Conservation (phyloP, 441 rosid species). For the Euphorbia neoarborescens region DNA sequence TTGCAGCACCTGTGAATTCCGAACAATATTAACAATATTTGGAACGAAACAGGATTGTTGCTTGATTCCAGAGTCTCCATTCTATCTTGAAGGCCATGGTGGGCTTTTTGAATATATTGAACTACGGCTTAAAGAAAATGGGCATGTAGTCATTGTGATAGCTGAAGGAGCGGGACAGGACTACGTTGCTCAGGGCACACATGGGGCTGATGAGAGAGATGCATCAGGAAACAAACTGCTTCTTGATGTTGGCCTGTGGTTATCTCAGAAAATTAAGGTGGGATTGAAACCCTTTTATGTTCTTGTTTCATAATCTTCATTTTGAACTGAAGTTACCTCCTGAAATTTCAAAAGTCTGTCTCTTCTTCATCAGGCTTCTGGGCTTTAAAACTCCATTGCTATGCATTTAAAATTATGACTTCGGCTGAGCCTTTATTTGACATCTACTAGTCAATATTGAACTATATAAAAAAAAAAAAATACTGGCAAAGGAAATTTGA, state of each 20-base stretch:
- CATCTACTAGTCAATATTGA: not conserved
- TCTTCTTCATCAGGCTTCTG: conserved; percentile 2
- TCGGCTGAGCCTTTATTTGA: conserved; percentile 1
- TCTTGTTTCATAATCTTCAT: conserved; percentile 8
- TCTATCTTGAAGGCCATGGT: conserved; percentile 64
- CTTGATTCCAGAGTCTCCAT: conserved; percentile 76
- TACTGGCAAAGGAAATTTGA: not conserved
- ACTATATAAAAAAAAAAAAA: not conserved
- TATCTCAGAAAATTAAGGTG: conserved; percentile 63
- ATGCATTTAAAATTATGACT: not conserved
- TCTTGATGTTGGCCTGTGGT: conserved; percentile 61
- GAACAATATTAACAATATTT: conserved; percentile 18
- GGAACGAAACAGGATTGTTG: conserved; percentile 66
- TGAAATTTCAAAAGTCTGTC: not conserved
- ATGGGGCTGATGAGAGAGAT: conserved; percentile 38
- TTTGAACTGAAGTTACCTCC: conserved; percentile 6
- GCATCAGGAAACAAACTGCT: conserved; percentile 72
- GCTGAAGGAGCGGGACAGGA: conserved; percentile 88
- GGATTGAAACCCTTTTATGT: not conserved
- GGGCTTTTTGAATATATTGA: conserved; percentile 63
- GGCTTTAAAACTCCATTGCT: not conserved
- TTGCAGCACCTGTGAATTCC: not conserved
- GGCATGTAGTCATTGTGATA: conserved; percentile 71
- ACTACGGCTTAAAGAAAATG: conserved; percentile 53
- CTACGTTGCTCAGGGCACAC: conserved; percentile 32